Percentiles rank a stretch among this genome's conserved stretches.
Evolutionary conservation across 441 rosid genomes (phyloP).

Genomic region (Metrosideros polymorpha): DNA sequence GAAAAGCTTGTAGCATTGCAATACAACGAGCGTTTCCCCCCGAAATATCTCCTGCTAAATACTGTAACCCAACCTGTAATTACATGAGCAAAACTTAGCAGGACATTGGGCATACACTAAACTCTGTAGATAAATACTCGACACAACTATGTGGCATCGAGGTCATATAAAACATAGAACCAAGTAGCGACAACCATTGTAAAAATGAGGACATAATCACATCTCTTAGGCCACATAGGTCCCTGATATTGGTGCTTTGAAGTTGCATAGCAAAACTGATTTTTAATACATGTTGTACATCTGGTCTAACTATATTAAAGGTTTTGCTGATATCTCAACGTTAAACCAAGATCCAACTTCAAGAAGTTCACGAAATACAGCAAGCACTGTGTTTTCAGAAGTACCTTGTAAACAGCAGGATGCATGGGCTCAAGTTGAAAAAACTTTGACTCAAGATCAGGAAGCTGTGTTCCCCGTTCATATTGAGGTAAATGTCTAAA

Average conservation of each 20-base stretch:
- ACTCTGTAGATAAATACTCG: background rate
- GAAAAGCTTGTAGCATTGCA: conserved; percentile 60
- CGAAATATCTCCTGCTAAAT: conserved; percentile 43
- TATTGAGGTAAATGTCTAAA: conserved; percentile 72
- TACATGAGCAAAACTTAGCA: background rate
- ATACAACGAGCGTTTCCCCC: conserved; percentile 62
- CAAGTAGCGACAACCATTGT: background rate
- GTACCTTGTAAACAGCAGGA: conserved; percentile 6
- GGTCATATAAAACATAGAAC: background rate
- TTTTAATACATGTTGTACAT: background rate
- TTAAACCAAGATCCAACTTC: background rate
- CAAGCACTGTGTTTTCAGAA: background rate
- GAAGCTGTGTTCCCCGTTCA: conserved; percentile 7
- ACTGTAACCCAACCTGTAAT: conserved; percentile 51
- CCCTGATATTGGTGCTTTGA: background rate
- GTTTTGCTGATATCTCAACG: background rate
- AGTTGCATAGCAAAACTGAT: background rate
- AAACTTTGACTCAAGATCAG: conserved; percentile 56
- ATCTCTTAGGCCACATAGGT: background rate
- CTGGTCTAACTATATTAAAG: background rate
- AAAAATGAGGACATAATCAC: background rate
- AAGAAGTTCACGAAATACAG: background rate
- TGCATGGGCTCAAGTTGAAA: conserved; percentile 25
- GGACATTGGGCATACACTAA: background rate
- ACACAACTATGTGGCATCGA: background rate